phyloP scores from a whole-genome alignment of 140 eudicot species.

The Ambrosia hybrid region DNA sequence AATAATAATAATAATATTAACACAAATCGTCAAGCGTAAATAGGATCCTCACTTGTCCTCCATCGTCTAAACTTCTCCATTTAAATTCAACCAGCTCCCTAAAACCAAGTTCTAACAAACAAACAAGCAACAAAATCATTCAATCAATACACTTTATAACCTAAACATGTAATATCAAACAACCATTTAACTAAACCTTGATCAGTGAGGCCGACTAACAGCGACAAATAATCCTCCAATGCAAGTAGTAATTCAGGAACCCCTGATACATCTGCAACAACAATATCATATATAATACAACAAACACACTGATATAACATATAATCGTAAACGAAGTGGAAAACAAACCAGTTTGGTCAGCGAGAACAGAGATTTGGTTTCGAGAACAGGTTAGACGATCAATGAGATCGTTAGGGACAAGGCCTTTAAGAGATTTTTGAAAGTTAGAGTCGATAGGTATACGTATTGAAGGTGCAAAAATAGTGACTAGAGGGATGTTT shows the following conservation, averaged over 20 bases:
- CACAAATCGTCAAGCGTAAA: too few species aligned
- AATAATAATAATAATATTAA: too few species aligned
- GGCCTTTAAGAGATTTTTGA: conserved; percentile 51
- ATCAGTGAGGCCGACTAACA: conserved; percentile 70
- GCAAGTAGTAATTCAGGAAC: conserved; percentile 53
- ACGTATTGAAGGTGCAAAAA: conserved; percentile 65
- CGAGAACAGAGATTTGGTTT: conserved; percentile 58
- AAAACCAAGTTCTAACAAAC: conserved; percentile 51
- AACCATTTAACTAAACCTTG: conserved; percentile 43
- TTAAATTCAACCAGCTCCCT: conserved; percentile 68
- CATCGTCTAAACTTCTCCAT: conserved; percentile 74
- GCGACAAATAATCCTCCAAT: conserved; percentile 69
- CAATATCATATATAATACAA: background rate
- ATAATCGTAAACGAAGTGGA: background rate
- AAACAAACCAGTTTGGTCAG: conserved; percentile 60
- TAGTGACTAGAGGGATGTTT: conserved; percentile 55
- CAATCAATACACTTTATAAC: background rate
- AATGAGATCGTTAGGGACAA: conserved; percentile 65
- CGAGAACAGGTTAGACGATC: conserved; percentile 51
- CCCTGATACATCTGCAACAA: conserved; percentile 58
- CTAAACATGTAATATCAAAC: background rate
- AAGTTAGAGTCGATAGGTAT: conserved; percentile 48
- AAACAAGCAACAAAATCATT: too few species aligned
- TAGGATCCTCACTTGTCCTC: conserved; percentile 53
- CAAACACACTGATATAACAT: background rate